These are phyloP conservation scores for Colletotrichum noveboracense DNA, from an alignment of 2,329 filamentous ascomycete genomes.

Conservation along the genomic window DNA sequence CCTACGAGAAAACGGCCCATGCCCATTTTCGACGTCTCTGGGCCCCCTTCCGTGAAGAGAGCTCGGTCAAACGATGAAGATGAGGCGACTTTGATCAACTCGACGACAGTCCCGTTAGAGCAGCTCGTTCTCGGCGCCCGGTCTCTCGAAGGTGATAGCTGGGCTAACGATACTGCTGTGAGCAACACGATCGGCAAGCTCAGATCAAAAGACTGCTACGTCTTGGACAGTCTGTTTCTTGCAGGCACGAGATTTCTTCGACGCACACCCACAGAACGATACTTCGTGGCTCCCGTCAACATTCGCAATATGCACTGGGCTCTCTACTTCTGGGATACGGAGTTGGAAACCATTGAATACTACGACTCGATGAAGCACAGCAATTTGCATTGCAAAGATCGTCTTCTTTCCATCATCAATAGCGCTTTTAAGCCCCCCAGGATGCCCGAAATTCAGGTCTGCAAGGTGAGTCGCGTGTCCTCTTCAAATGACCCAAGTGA, in stretches of 20 bases:
- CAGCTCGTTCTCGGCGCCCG: background rate
- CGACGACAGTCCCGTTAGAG: background rate
- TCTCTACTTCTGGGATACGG: background rate
- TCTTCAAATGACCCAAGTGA: background rate
- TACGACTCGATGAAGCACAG: background rate
- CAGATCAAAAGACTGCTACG: background rate
- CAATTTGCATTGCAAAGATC: background rate
- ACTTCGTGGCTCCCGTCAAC: background rate
- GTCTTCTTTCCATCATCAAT: background rate
- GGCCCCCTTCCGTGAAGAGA: background rate
- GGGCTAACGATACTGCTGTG: background rate
- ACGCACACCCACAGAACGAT: background rate
- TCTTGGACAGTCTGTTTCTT: background rate
- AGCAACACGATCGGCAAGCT: background rate
- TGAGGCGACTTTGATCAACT: background rate
- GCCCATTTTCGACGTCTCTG: background rate
- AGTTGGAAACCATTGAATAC: background rate
- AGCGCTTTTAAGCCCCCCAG: background rate
- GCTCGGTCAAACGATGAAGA: background rate
- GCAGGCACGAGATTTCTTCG: background rate
- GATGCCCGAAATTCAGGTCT: background rate
- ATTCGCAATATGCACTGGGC: background rate
- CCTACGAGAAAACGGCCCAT: background rate
- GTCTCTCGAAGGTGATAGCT: background rate
- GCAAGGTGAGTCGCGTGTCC: background rate